Evolutionary conservation across 345 rosid species (phyloP), one percentile per base, ranked within the genome.

Genomic region (Conringia planisiliqua): DNA sequence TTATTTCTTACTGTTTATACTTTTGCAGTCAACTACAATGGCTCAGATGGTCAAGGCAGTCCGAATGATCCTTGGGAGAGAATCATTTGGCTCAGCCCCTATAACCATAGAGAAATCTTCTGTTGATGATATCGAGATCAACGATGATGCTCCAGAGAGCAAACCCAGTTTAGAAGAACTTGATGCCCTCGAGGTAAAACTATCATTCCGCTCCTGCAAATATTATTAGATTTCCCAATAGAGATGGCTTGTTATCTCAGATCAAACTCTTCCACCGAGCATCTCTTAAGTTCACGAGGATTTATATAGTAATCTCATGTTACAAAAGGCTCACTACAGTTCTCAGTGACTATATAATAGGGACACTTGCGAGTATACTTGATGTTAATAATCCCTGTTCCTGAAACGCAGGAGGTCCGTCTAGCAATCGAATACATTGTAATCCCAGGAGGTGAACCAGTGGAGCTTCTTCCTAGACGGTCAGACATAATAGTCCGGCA

Each of bases 11-110:
- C 10, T 70, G 50, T 27, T 69, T 24, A 47, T 77, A 48, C 71
- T 24, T 24, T 71, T 79, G 82, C 89, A 94, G 98, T 88, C 92
- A 60, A 90, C 86, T 81, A 88, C 97, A 17, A 88, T 91, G 97
- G 97, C 97, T 14, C 97, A 91, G 79, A 88, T 91, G 95, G 97
- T 91, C 66, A 94, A 94, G 84, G 97, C 98, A 42, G 82, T 94
- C 68, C 90, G 95, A 6, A 86, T 86, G 90, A 88, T 94, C 78
- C 93, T 91, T 33, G 88, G 89, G 64, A 85, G 83, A 79, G 95
- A 85, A 76, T 86, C 96, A 22, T 80, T 81, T 66, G 85, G 85
- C 71, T 77, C 87, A 47, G 52, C 71, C 27, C 56, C 75, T 54
- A 82, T 81, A 79, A 69, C 56, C 64, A 74, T 83, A 16, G 44